Conservation (phyloP, 495 filamentous ascomycete genomes). For the Bryoglossum gracile region DNA sequence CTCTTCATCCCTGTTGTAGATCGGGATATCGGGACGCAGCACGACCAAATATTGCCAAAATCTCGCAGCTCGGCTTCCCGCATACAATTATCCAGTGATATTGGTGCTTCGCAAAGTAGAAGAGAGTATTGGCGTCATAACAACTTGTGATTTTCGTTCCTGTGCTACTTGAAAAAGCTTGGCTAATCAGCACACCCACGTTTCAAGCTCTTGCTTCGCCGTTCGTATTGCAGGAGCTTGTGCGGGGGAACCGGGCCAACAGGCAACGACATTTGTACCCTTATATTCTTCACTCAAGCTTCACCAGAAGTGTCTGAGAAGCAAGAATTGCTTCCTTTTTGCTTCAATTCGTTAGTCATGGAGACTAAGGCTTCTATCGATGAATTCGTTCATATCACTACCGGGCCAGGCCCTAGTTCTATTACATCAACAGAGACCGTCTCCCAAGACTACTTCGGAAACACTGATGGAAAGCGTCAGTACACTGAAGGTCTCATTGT, state of each 20-base stretch:
- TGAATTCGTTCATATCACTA: slow-evolving; percentile 23
- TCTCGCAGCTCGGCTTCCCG: too few relatives aligned
- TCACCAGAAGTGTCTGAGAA: background rate
- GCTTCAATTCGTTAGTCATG: background rate
- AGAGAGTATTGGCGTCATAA: too few relatives aligned
- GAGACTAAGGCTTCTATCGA: slow-evolving; percentile 13
- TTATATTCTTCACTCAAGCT: background rate
- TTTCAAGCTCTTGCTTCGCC: slow-evolving; percentile 1
- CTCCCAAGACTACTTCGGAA: slow-evolving; percentile 12
- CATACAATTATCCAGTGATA: too few relatives aligned
- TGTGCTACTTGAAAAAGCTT: too few relatives aligned
- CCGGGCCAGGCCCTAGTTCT: background rate
- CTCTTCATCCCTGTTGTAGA: too few relatives aligned
- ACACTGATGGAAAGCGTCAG: slow-evolving; percentile 39
- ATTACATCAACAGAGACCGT: background rate
- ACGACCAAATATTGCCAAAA: too few relatives aligned
- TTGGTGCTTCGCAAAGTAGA: too few relatives aligned
- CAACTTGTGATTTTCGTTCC: too few relatives aligned
- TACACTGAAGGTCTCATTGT: slow-evolving; percentile 47
- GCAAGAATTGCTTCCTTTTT: background rate
- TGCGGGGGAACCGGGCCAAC: background rate
- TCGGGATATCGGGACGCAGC: too few relatives aligned
- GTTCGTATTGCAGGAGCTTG: slow-evolving; percentile 1
- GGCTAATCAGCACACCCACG: too few relatives aligned
- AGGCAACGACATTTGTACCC: slow-evolving; percentile 6